Conservation (phyloP, 1,284 basidiomycete genomes). For the Neolentinus lepideus region DNA sequence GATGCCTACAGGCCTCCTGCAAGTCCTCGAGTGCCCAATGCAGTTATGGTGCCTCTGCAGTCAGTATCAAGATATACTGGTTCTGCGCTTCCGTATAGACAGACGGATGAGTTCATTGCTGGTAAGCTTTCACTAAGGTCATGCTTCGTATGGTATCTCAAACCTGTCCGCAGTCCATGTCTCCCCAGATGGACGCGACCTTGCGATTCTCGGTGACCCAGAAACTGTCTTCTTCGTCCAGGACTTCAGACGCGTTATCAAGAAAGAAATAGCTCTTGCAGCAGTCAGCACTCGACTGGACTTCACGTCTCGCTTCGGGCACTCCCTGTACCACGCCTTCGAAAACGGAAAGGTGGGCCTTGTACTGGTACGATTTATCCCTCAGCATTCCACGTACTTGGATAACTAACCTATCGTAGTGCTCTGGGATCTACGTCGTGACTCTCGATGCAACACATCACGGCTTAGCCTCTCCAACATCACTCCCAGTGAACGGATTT, state of each 20-base stretch:
- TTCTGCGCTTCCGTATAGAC: background rate
- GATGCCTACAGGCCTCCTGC: background rate
- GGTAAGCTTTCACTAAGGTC: background rate
- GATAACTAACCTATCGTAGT: conserved; percentile 23
- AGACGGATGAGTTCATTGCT: background rate
- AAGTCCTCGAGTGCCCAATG: background rate
- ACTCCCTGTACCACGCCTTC: conserved; percentile 44
- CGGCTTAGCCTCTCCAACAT: conserved; percentile 6
- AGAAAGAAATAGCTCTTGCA: conserved; percentile 21
- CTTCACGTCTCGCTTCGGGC: conserved; percentile 22
- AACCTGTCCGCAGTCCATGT: conserved; percentile 42
- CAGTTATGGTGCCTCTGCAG: background rate
- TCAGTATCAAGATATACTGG: background rate
- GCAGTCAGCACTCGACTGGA: conserved; percentile 37
- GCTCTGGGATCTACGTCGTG: conserved; percentile 36
- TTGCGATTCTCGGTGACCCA: conserved; percentile 38
- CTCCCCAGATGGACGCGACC: conserved; percentile 46
- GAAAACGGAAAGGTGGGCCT: conserved; percentile 42
- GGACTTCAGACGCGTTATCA: conserved; percentile 39
- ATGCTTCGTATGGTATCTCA: background rate
- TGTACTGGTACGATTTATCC: conserved; percentile 35
- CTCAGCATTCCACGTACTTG: background rate
- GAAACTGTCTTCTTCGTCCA: conserved; percentile 44
- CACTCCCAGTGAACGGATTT: conserved; percentile 7
- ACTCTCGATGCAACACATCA: conserved; percentile 16